phyloP scores from a whole-genome alignment of 73 alveolate species.

The Symbiodinium natans region DNA sequence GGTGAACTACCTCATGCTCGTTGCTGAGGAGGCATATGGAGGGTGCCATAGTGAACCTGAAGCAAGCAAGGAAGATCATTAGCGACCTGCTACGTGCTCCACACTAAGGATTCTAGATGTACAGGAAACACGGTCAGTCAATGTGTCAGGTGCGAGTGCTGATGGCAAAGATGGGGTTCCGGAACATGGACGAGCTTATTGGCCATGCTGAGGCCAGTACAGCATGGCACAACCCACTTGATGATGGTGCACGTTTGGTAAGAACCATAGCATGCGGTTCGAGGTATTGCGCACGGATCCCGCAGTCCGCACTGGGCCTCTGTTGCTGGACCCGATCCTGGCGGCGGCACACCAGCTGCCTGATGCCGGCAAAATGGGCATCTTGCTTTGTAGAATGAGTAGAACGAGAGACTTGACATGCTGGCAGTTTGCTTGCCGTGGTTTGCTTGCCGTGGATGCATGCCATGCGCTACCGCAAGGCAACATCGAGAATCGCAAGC shows the following conservation, averaged over 20 bases:
- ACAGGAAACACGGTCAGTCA: too few species aligned
- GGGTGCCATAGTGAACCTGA: too few species aligned
- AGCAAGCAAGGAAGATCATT: too few species aligned
- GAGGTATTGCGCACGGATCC: constrained; percentile 85
- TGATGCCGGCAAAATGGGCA: constrained; percentile 80
- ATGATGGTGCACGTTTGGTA: too few species aligned
- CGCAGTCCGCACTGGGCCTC: constrained; percentile 66
- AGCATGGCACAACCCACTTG: too few species aligned
- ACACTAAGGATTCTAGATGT: too few species aligned
- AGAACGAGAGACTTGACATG: too few species aligned
- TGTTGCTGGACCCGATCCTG: constrained; percentile 71
- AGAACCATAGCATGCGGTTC: background rate
- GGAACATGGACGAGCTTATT: constrained; percentile 85
- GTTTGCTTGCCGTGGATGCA: too few species aligned
- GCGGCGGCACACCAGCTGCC: constrained; percentile 91
- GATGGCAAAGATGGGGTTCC: constrained; percentile 94
- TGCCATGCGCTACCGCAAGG: too few species aligned
- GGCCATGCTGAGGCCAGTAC: constrained; percentile 89
- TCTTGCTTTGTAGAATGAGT: background rate
- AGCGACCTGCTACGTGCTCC: too few species aligned
- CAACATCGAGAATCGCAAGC: constrained; percentile 78
- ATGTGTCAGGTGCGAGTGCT: constrained; percentile 63
- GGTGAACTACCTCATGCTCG: constrained; percentile 94
- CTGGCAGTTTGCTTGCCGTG: too few species aligned
- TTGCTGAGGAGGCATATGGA: constrained; percentile 92